Evolutionary conservation across 1,284 basidiomycete species (phyloP).

Genomic region (Trametes versicolor): DNA sequence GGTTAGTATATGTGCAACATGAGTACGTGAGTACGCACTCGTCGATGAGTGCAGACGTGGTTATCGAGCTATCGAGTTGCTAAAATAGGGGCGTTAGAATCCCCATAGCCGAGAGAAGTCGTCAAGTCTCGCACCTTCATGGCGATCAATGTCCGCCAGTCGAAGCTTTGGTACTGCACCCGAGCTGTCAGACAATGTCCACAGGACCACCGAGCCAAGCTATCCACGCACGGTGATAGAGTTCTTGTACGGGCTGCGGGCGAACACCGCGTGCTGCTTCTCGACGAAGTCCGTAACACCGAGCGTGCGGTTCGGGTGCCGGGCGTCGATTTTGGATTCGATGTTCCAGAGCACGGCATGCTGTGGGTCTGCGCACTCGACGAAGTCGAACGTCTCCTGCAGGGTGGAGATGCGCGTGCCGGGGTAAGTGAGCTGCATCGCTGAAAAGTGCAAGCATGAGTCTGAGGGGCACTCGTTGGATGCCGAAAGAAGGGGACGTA

Average conservation of each 20-base stretch:
- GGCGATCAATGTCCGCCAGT: slow-evolving; percentile 74
- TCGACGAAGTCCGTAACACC: slow-evolving; percentile 72
- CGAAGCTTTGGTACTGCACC: slow-evolving; percentile 76
- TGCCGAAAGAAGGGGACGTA: slow-evolving; percentile 45
- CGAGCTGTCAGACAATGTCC: slow-evolving; percentile 5
- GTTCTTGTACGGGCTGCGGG: slow-evolving; percentile 61
- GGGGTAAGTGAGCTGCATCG: slow-evolving; percentile 70
- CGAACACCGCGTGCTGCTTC: slow-evolving; percentile 66
- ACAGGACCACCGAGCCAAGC: neutral
- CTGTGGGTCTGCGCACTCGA: slow-evolving; percentile 71
- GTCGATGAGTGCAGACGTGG: slow-evolving; percentile 68
- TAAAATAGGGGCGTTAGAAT: slow-evolving; percentile 1
- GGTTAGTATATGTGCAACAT: neutral
- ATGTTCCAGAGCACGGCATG: slow-evolving; percentile 77
- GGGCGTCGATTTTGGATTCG: slow-evolving; percentile 81
- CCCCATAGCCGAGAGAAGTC: slow-evolving; percentile 43
- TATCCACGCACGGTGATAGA: slow-evolving; percentile 66
- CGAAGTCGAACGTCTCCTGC: slow-evolving; percentile 79
- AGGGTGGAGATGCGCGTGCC: slow-evolving; percentile 78
- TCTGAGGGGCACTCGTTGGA: neutral
- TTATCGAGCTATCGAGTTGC: slow-evolving; percentile 55
- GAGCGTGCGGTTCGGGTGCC: slow-evolving; percentile 63
- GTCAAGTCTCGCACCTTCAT: slow-evolving; percentile 64
- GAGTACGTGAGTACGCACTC: slow-evolving; percentile 62
- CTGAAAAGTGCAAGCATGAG: slow-evolving; percentile 44